Percentiles rank a stretch among this genome's conserved stretches.
Conservation (phyloP, 139 green algal species). For the Cymbomonas tetramitiformis region DNA sequence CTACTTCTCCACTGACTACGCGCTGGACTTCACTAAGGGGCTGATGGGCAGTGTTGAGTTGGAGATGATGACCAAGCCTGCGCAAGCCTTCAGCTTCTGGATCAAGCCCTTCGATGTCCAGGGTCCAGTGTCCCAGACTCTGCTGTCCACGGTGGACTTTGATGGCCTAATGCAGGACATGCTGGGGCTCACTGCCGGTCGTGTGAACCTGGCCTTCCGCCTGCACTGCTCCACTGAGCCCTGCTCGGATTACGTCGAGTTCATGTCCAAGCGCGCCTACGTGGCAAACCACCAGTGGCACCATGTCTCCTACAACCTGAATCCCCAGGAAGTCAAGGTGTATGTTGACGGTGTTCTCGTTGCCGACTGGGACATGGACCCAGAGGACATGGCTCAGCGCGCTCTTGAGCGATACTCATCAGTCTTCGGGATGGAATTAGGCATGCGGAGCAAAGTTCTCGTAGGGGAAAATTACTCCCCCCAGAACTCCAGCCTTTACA, state of each 20-base stretch:
- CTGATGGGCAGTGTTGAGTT: neutral
- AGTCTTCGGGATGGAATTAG: no score
- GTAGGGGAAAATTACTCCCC: no score
- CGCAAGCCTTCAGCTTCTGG: neutral
- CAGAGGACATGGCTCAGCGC: neutral
- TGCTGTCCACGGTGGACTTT: neutral
- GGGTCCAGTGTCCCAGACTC: neutral
- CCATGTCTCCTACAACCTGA: neutral
- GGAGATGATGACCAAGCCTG: neutral
- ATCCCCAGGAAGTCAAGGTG: neutral
- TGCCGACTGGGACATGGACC: neutral
- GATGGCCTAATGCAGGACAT: neutral
- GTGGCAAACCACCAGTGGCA: neutral
- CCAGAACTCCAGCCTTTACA: no score
- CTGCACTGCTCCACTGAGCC: neutral
- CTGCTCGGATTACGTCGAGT: neutral
- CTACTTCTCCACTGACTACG: slow-evolving; percentile 6
- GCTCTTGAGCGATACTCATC: neutral
- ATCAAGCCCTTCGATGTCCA: neutral
- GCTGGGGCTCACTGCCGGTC: neutral
- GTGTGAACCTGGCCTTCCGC: neutral
- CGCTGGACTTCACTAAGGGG: neutral
- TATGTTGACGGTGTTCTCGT: neutral
- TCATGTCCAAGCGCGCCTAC: neutral
- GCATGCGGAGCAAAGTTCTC: no score